Base-by-base conservation (phyloP, 768 basidiomycete genomes). In the Cystoderma amianthinum region DNA sequence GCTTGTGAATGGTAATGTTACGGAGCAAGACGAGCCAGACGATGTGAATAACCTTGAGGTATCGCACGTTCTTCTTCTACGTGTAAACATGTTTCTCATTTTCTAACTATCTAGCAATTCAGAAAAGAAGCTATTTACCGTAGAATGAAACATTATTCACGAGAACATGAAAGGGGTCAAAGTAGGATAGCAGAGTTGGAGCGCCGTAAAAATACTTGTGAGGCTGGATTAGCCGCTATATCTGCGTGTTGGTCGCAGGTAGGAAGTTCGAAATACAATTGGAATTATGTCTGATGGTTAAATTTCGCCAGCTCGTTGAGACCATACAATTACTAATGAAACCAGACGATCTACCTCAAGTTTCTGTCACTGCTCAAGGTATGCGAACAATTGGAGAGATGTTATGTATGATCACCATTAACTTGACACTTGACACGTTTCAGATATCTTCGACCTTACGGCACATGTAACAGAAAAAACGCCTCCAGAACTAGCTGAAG, bases 121-220 rank as follows among this genome's bases (percentile, higher is more conserved):
- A 78, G 85, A 46, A 91, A 92, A 60, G 86, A 88, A 51, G 89
- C 89, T 32, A 80, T 92, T 38, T 91, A 79, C 60, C 74, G 89
- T 30, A 71, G 85, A 44, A 90, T 92, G 87, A 80, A 71, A 53
- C 78, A 89, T 52, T 90, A 91, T 59, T 77, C 80, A 42, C 75
- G 85, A 46, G 81, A 88, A 65, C 68, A 80, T 59, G 77, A 82
- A 47, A 75, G 84, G 33, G 75, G 74, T 46, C 70, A 76, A 53
- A 57, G 63, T 50, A 74, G 74, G 42, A 76, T 87, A 39, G 69
- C 70, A 34, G 74, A 82, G 48, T 58, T 91, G 21, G 83, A 88
- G 56, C 69, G 68, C 44, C 72, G 78, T 48, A 82, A 80, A 57
- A 69, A 62, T 39, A 75, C 73, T 15, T 82, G 78, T 50, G 82